Evolutionary conservation across 495 filamentous ascomycete genomes (phyloP).

Genomic region (Bathelium albidoporum): DNA sequence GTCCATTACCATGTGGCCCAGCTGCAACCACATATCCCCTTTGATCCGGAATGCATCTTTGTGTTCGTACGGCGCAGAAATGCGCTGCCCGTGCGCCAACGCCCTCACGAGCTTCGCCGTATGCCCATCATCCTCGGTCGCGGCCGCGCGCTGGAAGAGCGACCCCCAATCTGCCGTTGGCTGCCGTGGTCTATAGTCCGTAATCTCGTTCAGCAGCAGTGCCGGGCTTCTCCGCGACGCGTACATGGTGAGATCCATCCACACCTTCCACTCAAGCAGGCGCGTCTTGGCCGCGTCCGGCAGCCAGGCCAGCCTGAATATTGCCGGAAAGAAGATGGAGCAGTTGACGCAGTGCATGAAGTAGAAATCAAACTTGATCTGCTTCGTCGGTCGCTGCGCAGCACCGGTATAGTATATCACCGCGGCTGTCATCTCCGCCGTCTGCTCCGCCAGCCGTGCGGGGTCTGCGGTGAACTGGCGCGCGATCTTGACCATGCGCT

Average conservation of each 20-base stretch:
- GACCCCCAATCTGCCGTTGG: slow-evolving; percentile 39
- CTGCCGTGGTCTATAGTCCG: slow-evolving; percentile 39
- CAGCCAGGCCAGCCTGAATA: slow-evolving; percentile 36
- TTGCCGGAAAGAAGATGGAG: slow-evolving; percentile 51
- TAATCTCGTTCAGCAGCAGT: slow-evolving; percentile 45
- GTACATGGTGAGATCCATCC: slow-evolving; percentile 59
- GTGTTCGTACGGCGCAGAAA: slow-evolving; percentile 38
- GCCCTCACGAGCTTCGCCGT: slow-evolving; percentile 62
- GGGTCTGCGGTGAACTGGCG: slow-evolving; percentile 48
- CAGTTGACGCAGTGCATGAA: slow-evolving; percentile 58
- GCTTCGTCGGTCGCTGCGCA: slow-evolving; percentile 52
- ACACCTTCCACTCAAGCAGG: slow-evolving; percentile 65
- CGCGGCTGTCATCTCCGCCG: slow-evolving; percentile 67
- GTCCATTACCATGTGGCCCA: slow-evolving; percentile 55
- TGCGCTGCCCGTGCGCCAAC: slow-evolving; percentile 44
- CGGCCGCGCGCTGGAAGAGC: slow-evolving; percentile 45
- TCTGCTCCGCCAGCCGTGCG: slow-evolving; percentile 55
- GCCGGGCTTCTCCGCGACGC: slow-evolving; percentile 48
- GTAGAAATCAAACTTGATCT: slow-evolving; percentile 72
- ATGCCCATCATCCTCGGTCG: slow-evolving; percentile 67
- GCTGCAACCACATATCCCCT: slow-evolving; percentile 59
- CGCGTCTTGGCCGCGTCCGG: slow-evolving; percentile 44
- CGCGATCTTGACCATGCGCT: slow-evolving; percentile 52
- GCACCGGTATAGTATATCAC: slow-evolving; percentile 50
- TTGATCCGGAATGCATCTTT: slow-evolving; percentile 44